Conservation (phyloP, 371 early-diverging fungal genomes). For the Mucor irregularis region DNA sequence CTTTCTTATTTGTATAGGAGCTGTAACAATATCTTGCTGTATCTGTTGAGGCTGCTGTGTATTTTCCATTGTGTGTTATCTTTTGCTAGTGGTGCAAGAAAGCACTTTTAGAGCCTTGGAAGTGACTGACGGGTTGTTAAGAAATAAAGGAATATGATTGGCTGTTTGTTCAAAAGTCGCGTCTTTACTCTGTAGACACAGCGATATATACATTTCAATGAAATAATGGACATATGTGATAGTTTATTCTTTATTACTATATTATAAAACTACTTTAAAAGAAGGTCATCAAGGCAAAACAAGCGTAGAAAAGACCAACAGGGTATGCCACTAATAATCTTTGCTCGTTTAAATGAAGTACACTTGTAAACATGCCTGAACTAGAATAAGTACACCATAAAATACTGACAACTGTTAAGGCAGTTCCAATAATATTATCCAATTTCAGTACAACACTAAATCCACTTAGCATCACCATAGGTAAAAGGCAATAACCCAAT, state of each 20-base stretch:
- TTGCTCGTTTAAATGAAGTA: conserved; percentile 90
- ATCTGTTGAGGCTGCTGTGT: conserved; percentile 1
- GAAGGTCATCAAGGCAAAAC: conserved; percentile 94
- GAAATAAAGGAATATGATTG: too few relatives aligned
- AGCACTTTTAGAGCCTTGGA: too few relatives aligned
- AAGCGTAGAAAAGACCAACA: conserved; percentile 89
- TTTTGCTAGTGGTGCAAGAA: too few relatives aligned
- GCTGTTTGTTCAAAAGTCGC: too few relatives aligned
- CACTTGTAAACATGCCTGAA: conserved; percentile 94
- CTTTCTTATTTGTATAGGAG: conserved; percentile 33
- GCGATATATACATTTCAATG: too few relatives aligned
- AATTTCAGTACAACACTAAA: conserved; percentile 54
- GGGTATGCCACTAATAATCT: conserved; percentile 95
- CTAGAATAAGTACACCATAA: conserved; percentile 95
- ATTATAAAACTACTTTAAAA: conserved; percentile 55
- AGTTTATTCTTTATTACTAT: neutral
- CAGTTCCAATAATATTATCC: conserved; percentile 58
- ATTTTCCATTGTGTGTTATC: too few relatives aligned
- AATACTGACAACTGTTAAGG: conserved; percentile 70
- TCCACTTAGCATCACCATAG: conserved; percentile 86
- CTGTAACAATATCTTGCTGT: conserved; percentile 9
- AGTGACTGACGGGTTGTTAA: too few relatives aligned
- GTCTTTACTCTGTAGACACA: too few relatives aligned
- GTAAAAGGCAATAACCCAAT: conserved; percentile 95
- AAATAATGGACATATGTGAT: too few relatives aligned